Base-by-base conservation (phyloP, 345 rosid species). In the Odontarrhena argentea region DNA sequence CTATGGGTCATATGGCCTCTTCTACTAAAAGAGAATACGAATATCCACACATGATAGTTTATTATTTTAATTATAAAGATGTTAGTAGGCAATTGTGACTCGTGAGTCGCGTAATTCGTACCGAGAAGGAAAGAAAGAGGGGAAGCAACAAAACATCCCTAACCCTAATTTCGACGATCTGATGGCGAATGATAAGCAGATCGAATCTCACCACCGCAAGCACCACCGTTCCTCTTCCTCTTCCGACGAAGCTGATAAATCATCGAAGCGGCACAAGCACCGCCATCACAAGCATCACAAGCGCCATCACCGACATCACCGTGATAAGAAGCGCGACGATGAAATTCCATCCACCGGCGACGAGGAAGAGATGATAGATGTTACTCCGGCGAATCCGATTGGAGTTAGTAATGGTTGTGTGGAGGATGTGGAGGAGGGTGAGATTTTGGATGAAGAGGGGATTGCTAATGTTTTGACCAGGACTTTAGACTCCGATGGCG, bases 361-460 rank as follows among this genome's bases (percentile, higher is more conserved):
- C 10, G 84, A 79, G 40, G 12, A 25, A 3, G 77, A 46, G 65
- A 4, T 8, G 32, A 38, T 37, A 30, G 70, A 68, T 34, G 69
- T 25, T 9, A 54, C 65, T 50, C 65, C 76, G 30, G 65, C 58
- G 50, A 66, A 52, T 75, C 37, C 71, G 50, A 57, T 69, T 49
- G 58, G 62, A 14, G 45, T 52, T 45, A 56, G 66, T 49, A 38
- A 58, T 69, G 38, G 72, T 6, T 47, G 66, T 61, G 91, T 80
- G 67, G 89, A 91, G 52, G 97, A 91, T 43, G 78, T 95, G 54
- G 99, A 95, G 83, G 99, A 95, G 68, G 99, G 99, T 32, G 99
- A 95, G 83, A 95, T 95, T 81, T 84, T 89, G 9, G 97, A 91
- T 2, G 99, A 95, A 60, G 86, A 71, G 3, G 76, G 56, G 14